Evolutionary conservation across 805 yeast species (phyloP), one percentile per base, ranked within the genome.

Genomic region (Yarrowia phangngaensis): DNA sequence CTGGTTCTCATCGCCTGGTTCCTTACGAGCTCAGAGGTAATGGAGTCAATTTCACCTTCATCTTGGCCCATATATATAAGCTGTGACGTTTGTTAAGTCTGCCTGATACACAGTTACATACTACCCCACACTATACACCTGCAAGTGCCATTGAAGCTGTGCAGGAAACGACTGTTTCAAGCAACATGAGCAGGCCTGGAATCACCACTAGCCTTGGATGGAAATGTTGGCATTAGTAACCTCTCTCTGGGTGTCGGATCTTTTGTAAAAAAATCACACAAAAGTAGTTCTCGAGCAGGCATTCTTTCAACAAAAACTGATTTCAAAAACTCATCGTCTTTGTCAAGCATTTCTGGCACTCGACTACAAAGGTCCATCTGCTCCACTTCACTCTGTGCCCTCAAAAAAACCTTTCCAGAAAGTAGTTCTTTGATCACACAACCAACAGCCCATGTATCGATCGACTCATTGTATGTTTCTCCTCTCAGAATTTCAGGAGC

Each of bases 211-310:
- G 45, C 45, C 11, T 13, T n/a, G 4, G 45, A 38, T 2, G 45
- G 45, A 19, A 38, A 38, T 1, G 45, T 38, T n/a, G 45, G 45
- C 45, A 38, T 38, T 32, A 38, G 20, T 4, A 38, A 7, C 4
- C 45, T n/a, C 32, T 38, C 45, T 27, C 19, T 38, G 0, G 45
- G 45, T n/a, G 11, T 20, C 4, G 45, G 45, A 13, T 38, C 45
- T n/a, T 26, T 13, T 8, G 45, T 9, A 19, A 38, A 27, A 24
- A 22, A 38, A 19, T 27, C 31, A 4, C 23, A 27, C 13, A 9
- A 24, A 3, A 38, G 22, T 19, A 38, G 5, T 8, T 38, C 7
- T 1, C 13, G n/a, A 1, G 45, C 45, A 5, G 45, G 14, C 12
- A 35, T 15, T 8, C 43, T 15, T 17, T 35, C 43, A n/a, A 16